phyloP scores from a whole-genome alignment of 805 yeast species.

The Schwanniomyces vanrijiae region DNA sequence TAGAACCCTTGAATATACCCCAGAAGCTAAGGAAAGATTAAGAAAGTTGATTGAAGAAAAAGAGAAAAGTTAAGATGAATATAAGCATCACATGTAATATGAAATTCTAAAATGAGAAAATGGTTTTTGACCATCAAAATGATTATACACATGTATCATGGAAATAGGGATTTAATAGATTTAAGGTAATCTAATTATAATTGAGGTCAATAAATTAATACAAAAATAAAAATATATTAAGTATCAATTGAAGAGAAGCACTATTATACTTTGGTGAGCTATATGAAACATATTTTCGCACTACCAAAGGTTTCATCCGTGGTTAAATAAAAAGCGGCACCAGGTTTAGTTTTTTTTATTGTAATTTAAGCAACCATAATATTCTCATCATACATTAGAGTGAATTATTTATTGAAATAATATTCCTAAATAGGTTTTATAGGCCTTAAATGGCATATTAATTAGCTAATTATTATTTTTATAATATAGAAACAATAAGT shows the following conservation, averaged over 20 bases:
- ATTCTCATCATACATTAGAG: not conserved
- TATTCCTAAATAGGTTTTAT: not conserved
- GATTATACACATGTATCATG: not conserved
- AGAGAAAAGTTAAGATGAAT: conserved; percentile 2
- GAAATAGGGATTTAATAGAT: too few species aligned
- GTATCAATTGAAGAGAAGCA: too few species aligned
- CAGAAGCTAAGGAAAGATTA: conserved; percentile 41
- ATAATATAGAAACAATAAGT: not conserved
- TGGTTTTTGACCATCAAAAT: not conserved
- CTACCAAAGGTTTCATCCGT: not conserved
- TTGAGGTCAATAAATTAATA: too few species aligned
- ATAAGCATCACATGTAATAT: not conserved
- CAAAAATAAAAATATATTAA: too few species aligned
- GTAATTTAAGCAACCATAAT: not conserved
- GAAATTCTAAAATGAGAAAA: too few species aligned
- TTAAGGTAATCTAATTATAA: too few species aligned
- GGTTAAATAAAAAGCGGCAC: not conserved
- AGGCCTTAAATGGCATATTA: not conserved
- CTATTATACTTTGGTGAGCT: too few species aligned
- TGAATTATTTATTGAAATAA: not conserved
- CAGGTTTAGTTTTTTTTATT: too few species aligned
- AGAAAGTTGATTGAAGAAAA: conserved; percentile 21
- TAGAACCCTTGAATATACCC: conserved; percentile 41
- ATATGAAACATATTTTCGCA: too few species aligned
- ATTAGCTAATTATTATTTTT: not conserved